Conservation (phyloP, 2,329 filamentous ascomycete genomes). For the Ophiostoma pallidulum region DNA sequence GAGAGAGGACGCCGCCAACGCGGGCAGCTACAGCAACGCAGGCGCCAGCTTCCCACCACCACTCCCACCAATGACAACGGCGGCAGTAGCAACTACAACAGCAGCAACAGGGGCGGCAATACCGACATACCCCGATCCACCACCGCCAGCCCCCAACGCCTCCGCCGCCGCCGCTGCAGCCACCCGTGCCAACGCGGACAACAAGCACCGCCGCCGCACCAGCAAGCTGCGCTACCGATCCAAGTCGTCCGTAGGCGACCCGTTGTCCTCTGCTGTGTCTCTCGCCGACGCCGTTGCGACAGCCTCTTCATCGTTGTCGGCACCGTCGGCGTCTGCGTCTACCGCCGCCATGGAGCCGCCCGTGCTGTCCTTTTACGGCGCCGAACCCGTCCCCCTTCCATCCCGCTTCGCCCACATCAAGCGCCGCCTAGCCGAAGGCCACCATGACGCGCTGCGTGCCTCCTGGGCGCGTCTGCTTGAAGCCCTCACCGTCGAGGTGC, state of each 20-base stretch:
- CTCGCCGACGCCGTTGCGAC: background rate
- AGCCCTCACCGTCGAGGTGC: constrained; percentile 41
- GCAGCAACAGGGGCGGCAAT: no score
- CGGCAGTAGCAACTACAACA: no score
- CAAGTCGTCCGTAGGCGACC: background rate
- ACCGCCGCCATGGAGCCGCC: constrained; percentile 36
- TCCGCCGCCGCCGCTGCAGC: background rate
- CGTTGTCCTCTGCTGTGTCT: background rate
- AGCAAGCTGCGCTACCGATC: constrained; percentile 6
- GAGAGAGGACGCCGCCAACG: background rate
- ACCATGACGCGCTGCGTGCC: constrained; percentile 44
- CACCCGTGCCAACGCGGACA: background rate
- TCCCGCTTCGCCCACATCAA: constrained; percentile 49
- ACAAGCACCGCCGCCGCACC: constrained; percentile 2
- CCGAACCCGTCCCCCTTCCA: constrained; percentile 48
- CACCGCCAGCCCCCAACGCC: background rate
- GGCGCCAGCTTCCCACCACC: background rate
- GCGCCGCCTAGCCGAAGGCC: constrained; percentile 42
- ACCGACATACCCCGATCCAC: no score
- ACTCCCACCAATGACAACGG: background rate
- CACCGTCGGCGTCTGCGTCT: background rate
- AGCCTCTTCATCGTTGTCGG: background rate
- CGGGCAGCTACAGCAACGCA: background rate
- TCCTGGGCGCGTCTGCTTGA: constrained; percentile 46
- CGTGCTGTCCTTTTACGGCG: constrained; percentile 47